phyloP scores from a whole-genome alignment of 2,329 filamentous ascomycete species.

The Talaromyces funiculosus region DNA sequence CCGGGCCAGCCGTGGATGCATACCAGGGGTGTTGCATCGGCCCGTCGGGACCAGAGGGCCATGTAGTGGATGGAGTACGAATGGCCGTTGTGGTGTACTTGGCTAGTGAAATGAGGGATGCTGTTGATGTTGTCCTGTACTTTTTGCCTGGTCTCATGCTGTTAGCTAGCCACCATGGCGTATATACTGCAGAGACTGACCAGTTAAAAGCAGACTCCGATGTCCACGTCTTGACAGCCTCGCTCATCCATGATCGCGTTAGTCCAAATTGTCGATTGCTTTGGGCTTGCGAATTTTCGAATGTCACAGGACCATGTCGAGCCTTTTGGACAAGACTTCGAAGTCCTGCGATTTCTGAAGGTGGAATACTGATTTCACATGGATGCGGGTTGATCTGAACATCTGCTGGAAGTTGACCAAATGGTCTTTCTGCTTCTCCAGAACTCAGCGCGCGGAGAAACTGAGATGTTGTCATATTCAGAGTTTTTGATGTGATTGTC shows the following conservation, averaged over 20 bases:
- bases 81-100: constrained; percentile 18
- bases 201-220: constrained; percentile 3
- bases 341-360: background rate
- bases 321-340: constrained; percentile 43
- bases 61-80: constrained; percentile 46
- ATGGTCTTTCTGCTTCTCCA: background rate
- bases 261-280: constrained; percentile 42
- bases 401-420: background rate
- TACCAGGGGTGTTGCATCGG: constrained; percentile 47
- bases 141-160: constrained; percentile 21
- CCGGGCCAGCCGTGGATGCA: constrained; percentile 53
- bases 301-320: constrained; percentile 45
- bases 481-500: background rate
- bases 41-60: constrained; percentile 49
- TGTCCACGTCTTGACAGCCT: constrained; percentile 36
- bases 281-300: constrained; percentile 43
- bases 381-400: background rate
- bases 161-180: constrained; percentile 39
- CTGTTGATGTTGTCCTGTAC: constrained; percentile 43
- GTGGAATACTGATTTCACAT: background rate
- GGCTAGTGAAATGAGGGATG: constrained; percentile 47
- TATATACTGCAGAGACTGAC: constrained; percentile 24
- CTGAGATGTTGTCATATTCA: background rate
- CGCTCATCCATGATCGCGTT: constrained; percentile 43
- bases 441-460: background rate